Conservation (phyloP, 345 rosid genomes). For the Syzygium jambos region DNA sequence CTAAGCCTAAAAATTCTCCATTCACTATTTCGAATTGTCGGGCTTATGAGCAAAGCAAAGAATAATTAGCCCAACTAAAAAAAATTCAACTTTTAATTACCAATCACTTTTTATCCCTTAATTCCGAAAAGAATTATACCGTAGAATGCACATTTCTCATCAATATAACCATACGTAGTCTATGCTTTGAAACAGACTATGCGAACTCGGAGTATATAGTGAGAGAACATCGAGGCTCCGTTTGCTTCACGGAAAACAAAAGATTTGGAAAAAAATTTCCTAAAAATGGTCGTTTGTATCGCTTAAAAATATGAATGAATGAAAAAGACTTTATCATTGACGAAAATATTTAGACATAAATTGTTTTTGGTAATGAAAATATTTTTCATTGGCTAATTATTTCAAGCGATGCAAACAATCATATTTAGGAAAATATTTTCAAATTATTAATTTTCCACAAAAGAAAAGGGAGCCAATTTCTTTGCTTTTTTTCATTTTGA, state of each 20-base stretch:
- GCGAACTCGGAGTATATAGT: neutral
- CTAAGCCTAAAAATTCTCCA: neutral
- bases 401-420: neutral
- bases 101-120: neutral
- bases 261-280: neutral
- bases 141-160: neutral
- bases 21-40: neutral
- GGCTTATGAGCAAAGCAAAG: neutral
- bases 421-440: neutral
- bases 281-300: neutral
- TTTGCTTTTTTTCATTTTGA: neutral
- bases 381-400: neutral
- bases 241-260: neutral
- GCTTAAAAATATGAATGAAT: neutral
- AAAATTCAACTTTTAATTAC: neutral
- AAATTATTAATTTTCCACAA: neutral
- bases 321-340: rapidly evolving
- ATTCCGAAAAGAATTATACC: neutral
- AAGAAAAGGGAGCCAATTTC: neutral
- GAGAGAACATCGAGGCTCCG: neutral
- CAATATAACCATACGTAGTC: neutral
- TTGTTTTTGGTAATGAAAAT: neutral
- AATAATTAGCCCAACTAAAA: neutral
- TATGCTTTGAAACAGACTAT: neutral
- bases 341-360: rapidly evolving